Evolutionary conservation across 352 stramenopile species (phyloP).

Genomic region (Salisapilia sapeloensis): DNA sequence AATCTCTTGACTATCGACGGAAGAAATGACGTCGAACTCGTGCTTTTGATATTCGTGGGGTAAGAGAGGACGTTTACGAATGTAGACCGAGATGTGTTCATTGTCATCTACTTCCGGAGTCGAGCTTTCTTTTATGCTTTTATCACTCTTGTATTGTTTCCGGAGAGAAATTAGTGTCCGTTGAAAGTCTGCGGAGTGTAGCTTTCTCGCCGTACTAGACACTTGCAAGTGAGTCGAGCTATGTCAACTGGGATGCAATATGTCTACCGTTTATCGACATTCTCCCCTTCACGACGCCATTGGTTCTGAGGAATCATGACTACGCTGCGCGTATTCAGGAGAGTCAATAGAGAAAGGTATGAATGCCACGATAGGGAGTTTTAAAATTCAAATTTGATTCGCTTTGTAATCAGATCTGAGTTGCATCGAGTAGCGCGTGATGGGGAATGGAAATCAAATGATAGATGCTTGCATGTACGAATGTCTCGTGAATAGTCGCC

Average conservation of each 20-base stretch:
- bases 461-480: too few species aligned
- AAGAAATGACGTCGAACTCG: slow-evolving; percentile 80
- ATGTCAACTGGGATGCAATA: too few species aligned
- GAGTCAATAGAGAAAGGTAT: too few species aligned
- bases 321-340: slow-evolving; percentile 1
- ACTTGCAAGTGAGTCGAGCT: neutral
- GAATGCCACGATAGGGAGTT: too few species aligned
- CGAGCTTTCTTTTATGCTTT: slow-evolving; percentile 4
- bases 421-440: too few species aligned
- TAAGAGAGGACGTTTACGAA: slow-evolving; percentile 81
- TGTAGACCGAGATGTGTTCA: slow-evolving; percentile 62
- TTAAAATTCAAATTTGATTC: too few species aligned
- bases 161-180: slow-evolving; percentile 11
- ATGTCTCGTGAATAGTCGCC: too few species aligned
- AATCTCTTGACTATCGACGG: slow-evolving; percentile 30
- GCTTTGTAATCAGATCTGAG: too few species aligned
- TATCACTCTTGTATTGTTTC: slow-evolving; percentile 5
- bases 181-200: slow-evolving; percentile 34
- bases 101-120: slow-evolving; percentile 8
- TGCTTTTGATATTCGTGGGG: slow-evolving; percentile 66
- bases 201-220: slow-evolving; percentile 41
- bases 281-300: slow-evolving; percentile 39
- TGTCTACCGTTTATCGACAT: slow-evolving; percentile 72
- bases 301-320: slow-evolving; percentile 43
- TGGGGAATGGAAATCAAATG: too few species aligned